Evolutionary conservation across 495 filamentous ascomycete genomes (phyloP).

Genomic region (Hyaloscypha finlandica): DNA sequence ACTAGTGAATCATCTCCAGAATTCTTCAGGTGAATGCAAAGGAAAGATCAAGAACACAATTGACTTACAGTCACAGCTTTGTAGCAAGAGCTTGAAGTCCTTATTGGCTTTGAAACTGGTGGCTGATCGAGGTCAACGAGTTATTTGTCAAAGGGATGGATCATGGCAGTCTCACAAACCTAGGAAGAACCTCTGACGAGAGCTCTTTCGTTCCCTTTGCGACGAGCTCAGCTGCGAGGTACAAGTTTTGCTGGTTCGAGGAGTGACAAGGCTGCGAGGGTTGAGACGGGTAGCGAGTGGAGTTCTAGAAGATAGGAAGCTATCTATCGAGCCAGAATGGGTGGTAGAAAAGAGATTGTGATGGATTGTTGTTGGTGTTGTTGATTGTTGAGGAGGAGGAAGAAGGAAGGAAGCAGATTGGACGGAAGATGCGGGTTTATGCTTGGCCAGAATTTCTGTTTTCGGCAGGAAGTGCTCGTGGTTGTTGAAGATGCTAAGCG

Average conservation of each 20-base stretch:
- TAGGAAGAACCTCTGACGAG: constrained; percentile 4
- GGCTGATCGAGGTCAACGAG: constrained; percentile 17
- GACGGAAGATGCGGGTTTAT: constrained; percentile 24
- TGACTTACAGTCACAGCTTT: constrained; percentile 18
- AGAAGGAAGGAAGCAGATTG: constrained; percentile 12
- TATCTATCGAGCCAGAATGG: constrained; percentile 38
- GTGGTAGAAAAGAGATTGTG: constrained; percentile 32
- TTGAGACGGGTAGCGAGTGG: constrained; percentile 31
- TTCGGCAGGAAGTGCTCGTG: constrained; percentile 23
- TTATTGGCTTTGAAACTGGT: constrained; percentile 20
- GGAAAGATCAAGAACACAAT: constrained; percentile 2
- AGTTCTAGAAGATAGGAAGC: constrained; percentile 36
- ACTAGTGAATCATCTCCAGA: neutral
- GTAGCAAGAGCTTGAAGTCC: neutral
- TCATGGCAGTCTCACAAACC: constrained; percentile 15
- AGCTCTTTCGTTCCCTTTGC: neutral
- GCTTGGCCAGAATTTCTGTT: constrained; percentile 26
- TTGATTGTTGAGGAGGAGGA: constrained; percentile 20
- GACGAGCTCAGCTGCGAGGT: constrained; percentile 4
- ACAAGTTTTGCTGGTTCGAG: constrained; percentile 6
- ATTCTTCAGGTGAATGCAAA: neutral
- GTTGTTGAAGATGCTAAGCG: constrained; percentile 6
- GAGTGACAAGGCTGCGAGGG: constrained; percentile 21
- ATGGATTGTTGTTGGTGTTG: constrained; percentile 26
- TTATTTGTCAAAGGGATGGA: neutral